Base-by-base conservation (phyloP, 2,329 filamentous ascomycete genomes). In the Sphaerulina vaccinii region DNA sequence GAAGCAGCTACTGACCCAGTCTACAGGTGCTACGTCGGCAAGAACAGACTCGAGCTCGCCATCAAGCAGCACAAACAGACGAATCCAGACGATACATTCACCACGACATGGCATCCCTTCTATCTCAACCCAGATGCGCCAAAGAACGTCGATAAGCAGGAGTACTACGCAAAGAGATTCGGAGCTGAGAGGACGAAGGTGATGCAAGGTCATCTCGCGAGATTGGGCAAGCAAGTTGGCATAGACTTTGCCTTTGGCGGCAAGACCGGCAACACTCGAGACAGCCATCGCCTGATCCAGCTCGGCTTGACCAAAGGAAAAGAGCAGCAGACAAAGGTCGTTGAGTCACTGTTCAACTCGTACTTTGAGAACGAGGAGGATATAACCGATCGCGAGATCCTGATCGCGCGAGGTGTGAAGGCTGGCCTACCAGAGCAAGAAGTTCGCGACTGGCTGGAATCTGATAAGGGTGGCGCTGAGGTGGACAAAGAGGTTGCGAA, bases 281-380 rank as follows among this genome's bases (percentile, higher is more conserved):
- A 95, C 62, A 87, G 86, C 51, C 90, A 95, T 70, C 81, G 90
- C 3, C 66, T 92, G 54, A 79, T 91, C 38, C 83, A 90, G 71
- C 77, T 90, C 49, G 88, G 70, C 71, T 83, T 76, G 64, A 73
- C 66, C 65, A 83, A 79, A 59, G 71, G 73, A 58, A 66, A 71
- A 39, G 72, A 79, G 38, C 61, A 78, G 43, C 81, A 88, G 73
- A 83, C 79, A 29, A 71, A 72, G 42, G 77, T 88, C 10, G 77
- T 86, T 19, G 73, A 81, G 60, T 77, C 81, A 60, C 68, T 89
- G 29, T 88, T 89, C 75, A 73, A 73, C 41, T 75, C 80, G 42
- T 77, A 77, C 58, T 77, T 77, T 53, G 75, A 71, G 59, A 48
- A 71, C n/a, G 72, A 77, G 49, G 71, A 72, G 62, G 75, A 78